Evolutionary conservation across 2,329 filamentous ascomycete species (phyloP), one percentile per base, ranked within the genome.

Genomic region (Stenocarpella maydis): DNA sequence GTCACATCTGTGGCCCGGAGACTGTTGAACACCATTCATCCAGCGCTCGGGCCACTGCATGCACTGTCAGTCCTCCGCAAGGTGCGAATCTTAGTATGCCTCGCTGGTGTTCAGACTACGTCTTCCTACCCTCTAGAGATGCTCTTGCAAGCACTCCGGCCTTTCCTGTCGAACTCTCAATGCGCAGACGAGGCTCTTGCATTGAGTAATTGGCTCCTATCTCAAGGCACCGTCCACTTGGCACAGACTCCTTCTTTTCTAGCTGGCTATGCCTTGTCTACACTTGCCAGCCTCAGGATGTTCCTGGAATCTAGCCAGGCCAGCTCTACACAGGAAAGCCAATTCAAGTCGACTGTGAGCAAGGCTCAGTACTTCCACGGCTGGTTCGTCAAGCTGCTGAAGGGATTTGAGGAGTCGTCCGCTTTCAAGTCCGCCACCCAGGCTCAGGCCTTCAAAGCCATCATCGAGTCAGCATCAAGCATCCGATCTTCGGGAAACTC

Each of bases 171-270:
- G 1, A 91, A 98, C 74, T 86, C 91, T 0, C 92, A 97, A 76
- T 98, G 95, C 78, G 92, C 95, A 12, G 93, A 97, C 76, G 96
- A 99, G 81, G 91, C 93, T 1, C 85, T 98, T 53, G 95, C 95
- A 0, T 87, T 99, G 41, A 90, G 92, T 70, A 92, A 94, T 78
- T 98, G 97, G 79, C 85, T 99, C 1, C 84, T 98, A 17, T 83
- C 87, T 7, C 86, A 87, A 64, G 94, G 95, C 9, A 82, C 82
- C 19, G 74, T 81, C 6, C 90, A 95, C 76, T 83, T 99, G 5
- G 80, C 79, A 4, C 84, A 87, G 39, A 84, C 86, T 0, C 90
- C 94, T 0, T 91, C 90, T 0, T 98, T 98, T 74, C 83, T 97
- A 50, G 90, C 92, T 14, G 95, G 95, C 0, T 92, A 95, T 72